A percentile compares a stretch with the other conserved stretches of the same genome.
Evolutionary conservation across 2,329 filamentous ascomycete genomes (phyloP).

Genomic region (Penicillium sp.): DNA sequence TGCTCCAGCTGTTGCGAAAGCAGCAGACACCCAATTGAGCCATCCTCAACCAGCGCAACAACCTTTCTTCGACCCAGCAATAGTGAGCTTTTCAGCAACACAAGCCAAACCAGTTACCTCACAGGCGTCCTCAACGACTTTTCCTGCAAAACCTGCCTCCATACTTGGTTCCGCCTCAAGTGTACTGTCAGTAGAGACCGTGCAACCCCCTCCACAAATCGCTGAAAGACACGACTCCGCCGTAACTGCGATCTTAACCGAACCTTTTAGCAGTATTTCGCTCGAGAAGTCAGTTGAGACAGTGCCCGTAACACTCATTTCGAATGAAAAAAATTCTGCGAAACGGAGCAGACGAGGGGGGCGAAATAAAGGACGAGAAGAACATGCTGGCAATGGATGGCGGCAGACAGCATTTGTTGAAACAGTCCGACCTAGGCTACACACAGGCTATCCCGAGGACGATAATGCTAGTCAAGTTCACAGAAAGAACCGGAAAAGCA

Average conservation of each 20-base stretch:
- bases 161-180: neutral
- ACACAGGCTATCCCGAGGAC: slow-evolving; percentile 24
- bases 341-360: slow-evolving; percentile 45
- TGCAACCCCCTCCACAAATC: slow-evolving; percentile 17
- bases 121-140: slow-evolving; percentile 10
- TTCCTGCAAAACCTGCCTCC: neutral
- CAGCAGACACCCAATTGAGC: neutral
- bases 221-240: slow-evolving; percentile 24
- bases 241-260: slow-evolving; percentile 39
- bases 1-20: neutral
- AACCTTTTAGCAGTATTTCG: slow-evolving; percentile 43
- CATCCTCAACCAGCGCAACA: slow-evolving; percentile 22
- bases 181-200: slow-evolving; percentile 9
- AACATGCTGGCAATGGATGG: slow-evolving; percentile 57
- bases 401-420: slow-evolving; percentile 64
- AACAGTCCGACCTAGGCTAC: slow-evolving; percentile 45
- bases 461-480: slow-evolving; percentile 15
- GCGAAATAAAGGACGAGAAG: slow-evolving; percentile 44
- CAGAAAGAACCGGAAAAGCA: slow-evolving; percentile 44
- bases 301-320: slow-evolving; percentile 21
- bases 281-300: slow-evolving; percentile 21
- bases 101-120: slow-evolving; percentile 15
- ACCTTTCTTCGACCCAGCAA: slow-evolving; percentile 75
- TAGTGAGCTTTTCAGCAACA: slow-evolving; percentile 60
- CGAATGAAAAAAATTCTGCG: slow-evolving; percentile 23